These are phyloP conservation scores for Erythrophleum ivorense DNA, from an alignment of 331 rosid genomes.

Conservation along the genomic window DNA sequence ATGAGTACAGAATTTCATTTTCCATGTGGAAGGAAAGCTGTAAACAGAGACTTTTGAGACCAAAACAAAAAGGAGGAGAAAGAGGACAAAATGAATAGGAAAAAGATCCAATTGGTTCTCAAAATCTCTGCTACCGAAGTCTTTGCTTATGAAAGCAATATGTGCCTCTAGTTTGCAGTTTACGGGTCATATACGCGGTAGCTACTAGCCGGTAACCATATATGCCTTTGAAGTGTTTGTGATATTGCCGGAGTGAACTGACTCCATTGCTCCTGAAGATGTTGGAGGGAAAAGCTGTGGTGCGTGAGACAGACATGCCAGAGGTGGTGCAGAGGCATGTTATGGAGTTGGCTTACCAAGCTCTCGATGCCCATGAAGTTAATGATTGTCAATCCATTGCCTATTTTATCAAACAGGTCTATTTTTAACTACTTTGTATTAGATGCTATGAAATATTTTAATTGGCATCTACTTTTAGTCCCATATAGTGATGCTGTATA, in stretches of 20 bases:
- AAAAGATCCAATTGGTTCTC: slow-evolving; percentile 33
- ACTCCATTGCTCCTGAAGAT: slow-evolving; percentile 41
- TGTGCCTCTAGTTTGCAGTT: slow-evolving; percentile 17
- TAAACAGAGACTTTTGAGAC: slow-evolving; percentile 7
- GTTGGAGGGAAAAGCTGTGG: slow-evolving; percentile 77
- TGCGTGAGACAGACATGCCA: slow-evolving; percentile 70
- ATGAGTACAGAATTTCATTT: slow-evolving; percentile 42
- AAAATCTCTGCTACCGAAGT: slow-evolving; percentile 54
- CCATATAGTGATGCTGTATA: neutral
- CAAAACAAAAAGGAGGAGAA: slow-evolving; percentile 26
- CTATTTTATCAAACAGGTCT: slow-evolving; percentile 69
- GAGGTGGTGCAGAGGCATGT: slow-evolving; percentile 57
- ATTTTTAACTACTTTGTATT: neutral
- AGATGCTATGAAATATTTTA: slow-evolving; percentile 1
- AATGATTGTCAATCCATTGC: slow-evolving; percentile 69
- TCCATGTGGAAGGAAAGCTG: slow-evolving; percentile 28
- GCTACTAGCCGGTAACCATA: neutral
- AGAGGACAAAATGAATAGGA: slow-evolving; percentile 34
- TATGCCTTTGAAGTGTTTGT: slow-evolving; percentile 5
- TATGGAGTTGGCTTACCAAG: slow-evolving; percentile 73
- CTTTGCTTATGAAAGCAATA: slow-evolving; percentile 7
- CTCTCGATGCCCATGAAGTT: slow-evolving; percentile 67
- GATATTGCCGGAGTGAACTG: neutral
- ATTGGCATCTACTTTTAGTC: neutral
- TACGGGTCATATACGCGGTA: slow-evolving; percentile 21